Conservation (phyloP, 2,329 filamentous ascomycete species). For the Fusarium denticulatum region DNA sequence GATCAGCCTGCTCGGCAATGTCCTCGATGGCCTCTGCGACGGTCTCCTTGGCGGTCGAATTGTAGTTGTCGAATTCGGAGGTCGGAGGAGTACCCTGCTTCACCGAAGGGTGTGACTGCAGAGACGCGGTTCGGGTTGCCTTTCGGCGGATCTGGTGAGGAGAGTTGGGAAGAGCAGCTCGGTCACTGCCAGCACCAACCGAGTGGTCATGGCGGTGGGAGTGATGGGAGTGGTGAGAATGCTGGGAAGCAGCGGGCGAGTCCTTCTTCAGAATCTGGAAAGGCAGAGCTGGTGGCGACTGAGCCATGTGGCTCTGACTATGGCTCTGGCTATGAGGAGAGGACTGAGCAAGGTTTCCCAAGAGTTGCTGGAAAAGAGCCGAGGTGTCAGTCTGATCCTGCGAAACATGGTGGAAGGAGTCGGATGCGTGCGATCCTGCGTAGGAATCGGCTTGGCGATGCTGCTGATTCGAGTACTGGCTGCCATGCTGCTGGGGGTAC, state of each 20-base stretch:
- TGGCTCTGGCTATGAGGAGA: slow-evolving; percentile 56
- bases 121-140: slow-evolving; percentile 49
- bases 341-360: slow-evolving; percentile 51
- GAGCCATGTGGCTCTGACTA: slow-evolving; percentile 48
- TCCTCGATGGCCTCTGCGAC: slow-evolving; percentile 76
- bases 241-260: slow-evolving; percentile 52
- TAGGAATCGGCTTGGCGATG: slow-evolving; percentile 43
- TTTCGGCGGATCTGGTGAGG: slow-evolving; percentile 53
- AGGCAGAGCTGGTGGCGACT: slow-evolving; percentile 44
- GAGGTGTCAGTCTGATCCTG: slow-evolving; percentile 53
- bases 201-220: slow-evolving; percentile 51
- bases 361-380: slow-evolving; percentile 51
- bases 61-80: slow-evolving; percentile 45
- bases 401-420: slow-evolving; percentile 42
- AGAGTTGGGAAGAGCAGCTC: slow-evolving; percentile 57
- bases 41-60: slow-evolving; percentile 67
- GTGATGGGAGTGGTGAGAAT: slow-evolving; percentile 52
- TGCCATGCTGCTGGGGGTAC: slow-evolving; percentile 34
- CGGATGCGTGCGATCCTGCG: slow-evolving; percentile 39
- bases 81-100: slow-evolving; percentile 46
- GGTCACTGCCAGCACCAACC: slow-evolving; percentile 52
- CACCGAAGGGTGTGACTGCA: slow-evolving; percentile 43
- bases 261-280: slow-evolving; percentile 65
- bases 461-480: slow-evolving; percentile 37
- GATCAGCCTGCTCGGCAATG: slow-evolving; percentile 64